Evolutionary conservation across 164 flowering plant species (phyloP), one percentile per base, ranked within the genome.

Genomic region (Saururus chinensis): DNA sequence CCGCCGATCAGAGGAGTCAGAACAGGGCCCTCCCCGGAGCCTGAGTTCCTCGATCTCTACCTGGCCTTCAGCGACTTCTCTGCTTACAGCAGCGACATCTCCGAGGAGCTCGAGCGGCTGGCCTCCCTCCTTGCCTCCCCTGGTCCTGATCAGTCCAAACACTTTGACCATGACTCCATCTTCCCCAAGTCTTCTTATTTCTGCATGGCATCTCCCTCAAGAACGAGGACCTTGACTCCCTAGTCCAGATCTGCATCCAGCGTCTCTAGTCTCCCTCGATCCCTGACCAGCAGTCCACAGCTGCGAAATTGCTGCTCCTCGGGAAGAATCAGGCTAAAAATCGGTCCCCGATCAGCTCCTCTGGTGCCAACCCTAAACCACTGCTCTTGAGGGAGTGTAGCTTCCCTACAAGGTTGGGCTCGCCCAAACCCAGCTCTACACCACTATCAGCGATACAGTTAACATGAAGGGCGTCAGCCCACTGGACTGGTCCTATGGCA

Each of bases 291-390:
- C 76, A 96, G 55, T 84, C 92, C 0, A 96, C 97, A 0, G 95
- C 97, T 0, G 95, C 91, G 24, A 90, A 85, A 63, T 68, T 93
- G 12, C 72, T 97, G 23, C 66, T 90, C 5, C 73, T 93, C 0
- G 99, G 97, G 30, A 93, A 93, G 76, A 93, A 95, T 60, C 76
- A 93, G 25, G 60, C 84, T 1, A 96, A 95, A 61, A 91, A 91
- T 26, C 86, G 99, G 8, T 93, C 72, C 9, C 41, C 91, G 68
- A 95, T 95, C 10, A 95, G 90, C 0, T 91, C 83, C 49, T 81
- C 96, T 4, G 99, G 97, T 0, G 97, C 96, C 0, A 75, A 91
- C 19, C 87, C 87, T n/a, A n/a, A n/a, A n/a, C n/a, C n/a, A n/a
- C n/a, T n/a, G n/a, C n/a, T n/a, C n/a, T n/a, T n/a, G n/a, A n/a